Conservation (phyloP, 208 protist genomes). For the Leishmania guyanensis region DNA sequence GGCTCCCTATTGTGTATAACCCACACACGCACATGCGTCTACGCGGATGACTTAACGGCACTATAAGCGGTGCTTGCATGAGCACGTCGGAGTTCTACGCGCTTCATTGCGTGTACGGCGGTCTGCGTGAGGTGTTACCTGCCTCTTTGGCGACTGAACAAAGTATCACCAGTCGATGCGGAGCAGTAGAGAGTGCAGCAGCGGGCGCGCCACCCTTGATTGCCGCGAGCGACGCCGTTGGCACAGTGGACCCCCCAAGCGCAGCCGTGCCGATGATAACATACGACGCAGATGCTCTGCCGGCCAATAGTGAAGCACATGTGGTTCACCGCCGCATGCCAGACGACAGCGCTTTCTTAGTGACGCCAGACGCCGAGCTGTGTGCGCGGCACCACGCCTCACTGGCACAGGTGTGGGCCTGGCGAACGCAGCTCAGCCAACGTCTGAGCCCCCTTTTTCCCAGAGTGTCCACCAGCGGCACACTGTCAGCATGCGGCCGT, state of each 20-base stretch:
- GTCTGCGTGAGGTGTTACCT: background rate
- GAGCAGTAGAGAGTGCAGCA: background rate
- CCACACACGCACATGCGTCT: background rate
- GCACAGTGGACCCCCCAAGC: background rate
- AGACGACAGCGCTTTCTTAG: constrained; percentile 1
- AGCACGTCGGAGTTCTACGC: background rate
- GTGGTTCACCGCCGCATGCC: background rate
- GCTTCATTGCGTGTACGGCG: constrained; percentile 6
- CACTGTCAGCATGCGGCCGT: background rate
- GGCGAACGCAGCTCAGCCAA: constrained; percentile 4
- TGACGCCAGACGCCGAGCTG: constrained; percentile 13
- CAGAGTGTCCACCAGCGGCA: background rate
- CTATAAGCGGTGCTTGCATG: background rate
- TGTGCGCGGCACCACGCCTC: constrained; percentile 8
- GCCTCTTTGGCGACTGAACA: background rate
- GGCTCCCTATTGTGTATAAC: background rate
- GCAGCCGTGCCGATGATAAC: background rate
- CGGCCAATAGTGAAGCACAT: background rate
- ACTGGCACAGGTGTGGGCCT: constrained; percentile 8
- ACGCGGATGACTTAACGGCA: background rate
- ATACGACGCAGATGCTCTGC: background rate
- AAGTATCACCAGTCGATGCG: background rate
- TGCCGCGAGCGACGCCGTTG: background rate
- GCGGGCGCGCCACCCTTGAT: background rate
- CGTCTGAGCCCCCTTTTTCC: background rate